Evolutionary conservation across 1,284 basidiomycete species (phyloP), one percentile per base, ranked within the genome.

Genomic region (Ustilago xerochloae): DNA sequence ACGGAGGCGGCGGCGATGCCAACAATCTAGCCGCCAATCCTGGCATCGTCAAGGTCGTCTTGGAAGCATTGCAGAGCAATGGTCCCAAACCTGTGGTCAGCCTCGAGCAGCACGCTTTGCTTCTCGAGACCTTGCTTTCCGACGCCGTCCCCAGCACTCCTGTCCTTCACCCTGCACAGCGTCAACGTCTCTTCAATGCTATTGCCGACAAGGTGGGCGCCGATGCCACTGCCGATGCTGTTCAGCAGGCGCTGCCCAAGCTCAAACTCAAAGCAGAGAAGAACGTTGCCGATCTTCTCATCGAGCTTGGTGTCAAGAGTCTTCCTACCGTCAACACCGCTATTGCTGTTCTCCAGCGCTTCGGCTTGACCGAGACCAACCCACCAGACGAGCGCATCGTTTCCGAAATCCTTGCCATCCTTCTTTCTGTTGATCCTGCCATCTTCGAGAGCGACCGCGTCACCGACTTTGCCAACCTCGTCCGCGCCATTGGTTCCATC

Each of bases 71-170:
- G 4, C 60, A 67, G 32, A 51, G 53, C n/a, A 55, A 90, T 38
- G 92, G 93, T 84, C 86, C 93, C 60, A 88, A 88, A 26, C 90
- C 90, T 18, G 87, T 88, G 56, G 91, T 93, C 80, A 87, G 92
- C 60, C 89, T 90, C 63, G 91, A 91, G 85, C 87, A 94, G 76
- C 88, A 94, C 86, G 87, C 90, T 56, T 92, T 92, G 84, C 87
- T 94, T 63, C 88, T 94, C 67, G 71, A 63, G 56, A 70, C 68
- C 10, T 69, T 78, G 28, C 66, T 81, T 46, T 73, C 70, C 63
- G 76, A 82, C 29, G 69, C 64, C n/a, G 46, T 63, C 7, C 65
- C 68, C 28, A 71, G 60, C 50, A 61, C 76, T 5, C 69, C 76
- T 7, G 50, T 79, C 18, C 57, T 83, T 30, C 66, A 69, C 46